Percentiles rank a stretch among this genome's conserved stretches.
These are phyloP conservation scores for Alternaria sp. DNA, from an alignment of 2,329 filamentous ascomycete genomes.

Conservation along the genomic window DNA sequence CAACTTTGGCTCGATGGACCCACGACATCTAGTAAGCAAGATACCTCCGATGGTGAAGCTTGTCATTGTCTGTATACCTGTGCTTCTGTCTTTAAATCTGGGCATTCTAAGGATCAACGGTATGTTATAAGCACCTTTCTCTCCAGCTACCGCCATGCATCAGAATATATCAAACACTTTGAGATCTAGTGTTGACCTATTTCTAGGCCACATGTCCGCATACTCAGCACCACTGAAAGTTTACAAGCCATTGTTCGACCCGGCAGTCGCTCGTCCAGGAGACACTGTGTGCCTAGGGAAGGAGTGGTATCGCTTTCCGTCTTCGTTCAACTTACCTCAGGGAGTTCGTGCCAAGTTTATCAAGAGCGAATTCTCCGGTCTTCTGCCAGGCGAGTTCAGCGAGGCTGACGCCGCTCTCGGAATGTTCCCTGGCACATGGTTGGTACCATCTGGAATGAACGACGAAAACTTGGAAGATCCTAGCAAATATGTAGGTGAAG, in stretches of 20 bases:
- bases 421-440: constrained; percentile 83
- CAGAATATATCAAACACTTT: neutral
- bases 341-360: constrained; percentile 87
- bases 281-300: constrained; percentile 89
- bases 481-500: constrained; percentile 76
- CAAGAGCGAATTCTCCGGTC: constrained; percentile 85
- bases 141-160: neutral
- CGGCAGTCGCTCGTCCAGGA: constrained; percentile 64
- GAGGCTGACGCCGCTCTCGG: constrained; percentile 75
- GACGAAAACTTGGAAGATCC: constrained; percentile 87
- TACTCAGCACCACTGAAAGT: constrained; percentile 82
- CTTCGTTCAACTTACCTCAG: constrained; percentile 88
- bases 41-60: constrained; percentile 81
- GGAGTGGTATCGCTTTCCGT: constrained; percentile 98
- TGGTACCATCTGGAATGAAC: constrained; percentile 85
- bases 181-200: neutral
- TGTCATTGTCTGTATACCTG: constrained; percentile 62
- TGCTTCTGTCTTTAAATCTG: constrained; percentile 71
- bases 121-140: constrained; percentile 3
- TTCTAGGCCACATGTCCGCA: constrained; percentile 71
- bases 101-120: constrained; percentile 75
- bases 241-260: constrained; percentile 70
- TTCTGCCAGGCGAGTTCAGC: constrained; percentile 89
- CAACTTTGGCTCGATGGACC: constrained; percentile 74
- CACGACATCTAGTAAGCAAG: constrained; percentile 71